These are phyloP conservation scores for Draba incana DNA, from an alignment of 345 rosid species.

Conservation along the genomic window DNA sequence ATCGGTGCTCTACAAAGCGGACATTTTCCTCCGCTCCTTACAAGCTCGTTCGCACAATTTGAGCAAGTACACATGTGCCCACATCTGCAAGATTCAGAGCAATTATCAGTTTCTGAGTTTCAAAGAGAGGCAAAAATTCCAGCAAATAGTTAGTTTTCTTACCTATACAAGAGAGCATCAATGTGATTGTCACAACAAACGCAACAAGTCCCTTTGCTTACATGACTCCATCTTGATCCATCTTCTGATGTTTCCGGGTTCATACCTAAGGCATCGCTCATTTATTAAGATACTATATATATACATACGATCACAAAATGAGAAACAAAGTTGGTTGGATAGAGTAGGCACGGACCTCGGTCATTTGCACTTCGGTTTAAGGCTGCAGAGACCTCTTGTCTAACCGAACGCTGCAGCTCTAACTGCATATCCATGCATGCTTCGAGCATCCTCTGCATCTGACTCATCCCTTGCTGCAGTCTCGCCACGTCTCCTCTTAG, in stretches of 20 bases:
- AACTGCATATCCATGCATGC: slow-evolving; percentile 99
- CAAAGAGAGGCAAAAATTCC: neutral
- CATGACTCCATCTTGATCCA: slow-evolving; percentile 95
- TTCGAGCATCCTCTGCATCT: slow-evolving; percentile 98
- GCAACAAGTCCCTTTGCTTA: slow-evolving; percentile 92
- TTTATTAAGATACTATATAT: neutral
- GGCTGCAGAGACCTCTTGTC: slow-evolving; percentile 99
- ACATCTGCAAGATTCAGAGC: slow-evolving; percentile 56
- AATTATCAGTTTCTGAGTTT: neutral
- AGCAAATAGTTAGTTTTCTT: slow-evolving; percentile 2
- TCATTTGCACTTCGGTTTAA: slow-evolving; percentile 76
- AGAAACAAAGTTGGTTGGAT: slow-evolving; percentile 14
- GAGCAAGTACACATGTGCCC: slow-evolving; percentile 99
- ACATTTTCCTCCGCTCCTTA: slow-evolving; percentile 91
- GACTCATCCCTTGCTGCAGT: slow-evolving; percentile 97
- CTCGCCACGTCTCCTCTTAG: slow-evolving; percentile 90
- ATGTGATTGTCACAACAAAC: slow-evolving; percentile 96
- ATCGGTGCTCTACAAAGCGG: slow-evolving; percentile 97
- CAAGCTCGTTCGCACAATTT: slow-evolving; percentile 89
- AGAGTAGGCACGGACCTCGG: slow-evolving; percentile 53
- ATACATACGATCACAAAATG: neutral
- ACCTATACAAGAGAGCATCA: slow-evolving; percentile 97
- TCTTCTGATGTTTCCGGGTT: slow-evolving; percentile 77
- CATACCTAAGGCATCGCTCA: slow-evolving; percentile 50
- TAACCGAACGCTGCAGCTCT: slow-evolving; percentile 95